Base-by-base conservation (phyloP, 1,139 yeast genomes). In the Pichia sorboxylosa region DNA sequence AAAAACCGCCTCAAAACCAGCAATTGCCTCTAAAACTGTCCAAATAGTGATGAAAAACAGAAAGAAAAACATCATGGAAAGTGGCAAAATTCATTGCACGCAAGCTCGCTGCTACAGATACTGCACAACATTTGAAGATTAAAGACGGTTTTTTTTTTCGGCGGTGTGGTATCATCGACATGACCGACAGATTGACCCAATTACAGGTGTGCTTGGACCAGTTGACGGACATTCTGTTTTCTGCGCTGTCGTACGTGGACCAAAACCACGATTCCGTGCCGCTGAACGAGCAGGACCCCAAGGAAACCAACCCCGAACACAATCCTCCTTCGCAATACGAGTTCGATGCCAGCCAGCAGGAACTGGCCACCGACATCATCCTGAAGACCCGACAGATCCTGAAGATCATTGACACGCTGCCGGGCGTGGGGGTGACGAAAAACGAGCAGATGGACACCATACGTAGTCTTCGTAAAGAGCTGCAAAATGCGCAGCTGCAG, bases 181-280 rank as follows among this genome's bases (percentile, higher is more conserved):
- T 75, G 82, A 66, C 94, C 0, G 98, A 90, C 57, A 63, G 97
- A 48, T 63, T 90, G 25, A 85, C 97, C 1, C 98, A 90, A 54
- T 68, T 90, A 23, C 98, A 90, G 52, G 70, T 82, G 29, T 85
- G 97, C 46, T 62, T 90, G 30, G 98, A 90, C 57, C 39, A 67
- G 61, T 71, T 90, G 37, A 74, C 84, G 36, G 94, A 83, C 43
- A 96, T 87, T 59, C 83, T 85, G 61, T 81, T 83, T 52, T 92
- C 96, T 6, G 79, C 96, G 1, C 64, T 90, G 34, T 82, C 83
- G 52, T 85, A 85, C 49, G 79, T 87, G 27, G 92, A 84, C 52
- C 68, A 70, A 39, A 70, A 72, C 39, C 85, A 77, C 46, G 78
- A 68, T 45, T 77, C 61, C 58, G 64, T 62, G 16, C 68, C 75